Base-by-base conservation (phyloP, 192 early-diverging fungal genomes). In the Gryganskiella cystojenkinii region DNA sequence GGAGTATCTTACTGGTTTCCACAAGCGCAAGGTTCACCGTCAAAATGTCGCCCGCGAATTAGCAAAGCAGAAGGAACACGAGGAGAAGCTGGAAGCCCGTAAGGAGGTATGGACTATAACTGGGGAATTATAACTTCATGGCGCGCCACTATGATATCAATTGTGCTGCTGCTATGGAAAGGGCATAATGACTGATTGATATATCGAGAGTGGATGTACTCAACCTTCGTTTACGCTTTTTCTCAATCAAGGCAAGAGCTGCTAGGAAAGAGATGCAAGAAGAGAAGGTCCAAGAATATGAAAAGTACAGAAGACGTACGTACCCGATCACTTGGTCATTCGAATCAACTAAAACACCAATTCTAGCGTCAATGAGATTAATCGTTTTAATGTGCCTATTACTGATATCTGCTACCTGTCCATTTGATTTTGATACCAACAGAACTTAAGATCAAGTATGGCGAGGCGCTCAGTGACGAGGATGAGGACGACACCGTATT, bases 1-100 rank as follows among this genome's bases (percentile, higher is more conserved):
- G 20, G 85, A 90, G 30, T 93, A 88, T 52, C 78, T 93, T 44
- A 93, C 91, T 4, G 91, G 92, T 24, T 93, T 93, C 70, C 90
- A 91, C 66, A 93, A 93, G 68, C 87, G 92, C 64, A 93, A 93
- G 54, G 75, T 89, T 3, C 86, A 93, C 61, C 84, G 91, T 45
- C 87, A 86, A 50, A 87, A 88, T 37, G 84, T 84, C 13, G 90
- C 92, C 34, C 70, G 63, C 25, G 80, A 83, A 51, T 49, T 67
- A 25, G 82, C 83, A 46, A 79, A 83, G 49, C 65, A 82, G 62
- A 58, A 64, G 58, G 86, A 84, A 15, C 82, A 86, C 56, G 83
- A 86, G 53, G 85, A 85, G 27, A 85, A 85, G 44, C 83, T 89
- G 4, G 73, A 88, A 42, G 85, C 87, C 50, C 79, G 79, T 28